Conservation (phyloP, 164 flowering plant species). For the Aristolochia fimbriata region DNA sequence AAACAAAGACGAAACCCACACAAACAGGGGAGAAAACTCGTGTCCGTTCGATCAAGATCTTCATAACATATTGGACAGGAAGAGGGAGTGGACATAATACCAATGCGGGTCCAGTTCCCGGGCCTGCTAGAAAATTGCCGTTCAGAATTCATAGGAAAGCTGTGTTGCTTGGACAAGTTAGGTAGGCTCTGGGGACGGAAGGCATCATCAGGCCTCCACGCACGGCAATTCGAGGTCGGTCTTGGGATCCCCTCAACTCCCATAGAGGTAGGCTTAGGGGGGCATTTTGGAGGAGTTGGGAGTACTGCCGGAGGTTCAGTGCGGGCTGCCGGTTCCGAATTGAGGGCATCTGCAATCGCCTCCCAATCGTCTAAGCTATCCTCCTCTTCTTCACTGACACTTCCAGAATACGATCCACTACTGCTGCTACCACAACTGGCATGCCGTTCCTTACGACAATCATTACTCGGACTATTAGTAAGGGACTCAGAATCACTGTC, state of each 20-base stretch:
- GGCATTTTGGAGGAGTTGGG: conserved; percentile 3
- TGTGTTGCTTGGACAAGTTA: conserved; percentile 56
- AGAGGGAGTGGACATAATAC: conserved; percentile 32
- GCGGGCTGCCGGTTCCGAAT: conserved; percentile 16
- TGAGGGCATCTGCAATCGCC: conserved; percentile 57
- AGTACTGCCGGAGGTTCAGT: conserved; percentile 5
- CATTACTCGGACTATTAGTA: conserved; percentile 38
- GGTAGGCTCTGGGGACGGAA: conserved; percentile 78
- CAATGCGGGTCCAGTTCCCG: conserved; percentile 28
- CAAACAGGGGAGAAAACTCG: conserved; percentile 73
- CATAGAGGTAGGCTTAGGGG: neutral
- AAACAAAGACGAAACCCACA: conserved; percentile 91
- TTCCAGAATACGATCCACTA: conserved; percentile 43
- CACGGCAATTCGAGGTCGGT: conserved; percentile 27
- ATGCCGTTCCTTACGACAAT: conserved; percentile 33
- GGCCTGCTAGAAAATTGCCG: conserved; percentile 28
- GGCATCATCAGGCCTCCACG: conserved; percentile 88
- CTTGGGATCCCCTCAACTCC: conserved; percentile 10
- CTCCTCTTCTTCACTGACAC: conserved; percentile 48
- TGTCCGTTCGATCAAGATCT: conserved; percentile 72
- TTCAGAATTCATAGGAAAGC: conserved; percentile 39
- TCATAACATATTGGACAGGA: conserved; percentile 89
- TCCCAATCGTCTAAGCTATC: conserved; percentile 58
- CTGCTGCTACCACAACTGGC: conserved; percentile 38
- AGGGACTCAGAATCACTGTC: conserved; percentile 50